Evolutionary conservation across 2,329 filamentous ascomycete genomes (phyloP), one percentile per base, ranked within the genome.

Genomic region (Davidsoniella eucalypti): DNA sequence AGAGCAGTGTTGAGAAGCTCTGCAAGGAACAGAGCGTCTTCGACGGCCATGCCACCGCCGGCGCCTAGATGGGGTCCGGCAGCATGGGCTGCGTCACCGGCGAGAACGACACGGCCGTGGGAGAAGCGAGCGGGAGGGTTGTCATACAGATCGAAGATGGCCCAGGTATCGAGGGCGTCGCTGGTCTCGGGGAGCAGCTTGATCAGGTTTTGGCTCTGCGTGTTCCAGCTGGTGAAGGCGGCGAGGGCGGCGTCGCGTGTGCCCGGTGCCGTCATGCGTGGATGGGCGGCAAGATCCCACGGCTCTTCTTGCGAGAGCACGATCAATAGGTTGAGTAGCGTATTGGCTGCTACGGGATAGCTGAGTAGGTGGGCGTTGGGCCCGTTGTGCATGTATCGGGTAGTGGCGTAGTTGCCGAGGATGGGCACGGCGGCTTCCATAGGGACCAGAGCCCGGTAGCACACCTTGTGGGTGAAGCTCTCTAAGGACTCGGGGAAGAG

Each of bases 391-490:
- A 79, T 73, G 58, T 72, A 70, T 14, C 66, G 61, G 12, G 71
- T 75, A 21, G 59, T 57, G 0, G 72, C 69, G 37, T 70, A 62
- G 38, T 74, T 62, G 7, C 68, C 72, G 2, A 82, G 55, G 2
- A 67, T 65, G 9, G 64, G 58, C 1, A 65, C 59, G 0, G 75
- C 76, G 14, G 68, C 60, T 1, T 67, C 63, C 68, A 82, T 82
- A 0, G 78, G 74, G 2, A 82, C 66, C 2, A 84, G 60, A 0
- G 73, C 73, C 5, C 80, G 69, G 61, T 79, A 84, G 33, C 74
- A 79, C 60, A 75, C 75, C 54, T 79, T 76, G 29, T 71, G 65
- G 0, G 70, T 70, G 58, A 77, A 82, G 1, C 64, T 59, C 0
- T 76, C 65, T 10, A 47, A 26, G n/a, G 47, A 41, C 2, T 65